Evolutionary conservation across 208 protist genomes (phyloP).

Genomic region (Trypanosoma theileri): DNA sequence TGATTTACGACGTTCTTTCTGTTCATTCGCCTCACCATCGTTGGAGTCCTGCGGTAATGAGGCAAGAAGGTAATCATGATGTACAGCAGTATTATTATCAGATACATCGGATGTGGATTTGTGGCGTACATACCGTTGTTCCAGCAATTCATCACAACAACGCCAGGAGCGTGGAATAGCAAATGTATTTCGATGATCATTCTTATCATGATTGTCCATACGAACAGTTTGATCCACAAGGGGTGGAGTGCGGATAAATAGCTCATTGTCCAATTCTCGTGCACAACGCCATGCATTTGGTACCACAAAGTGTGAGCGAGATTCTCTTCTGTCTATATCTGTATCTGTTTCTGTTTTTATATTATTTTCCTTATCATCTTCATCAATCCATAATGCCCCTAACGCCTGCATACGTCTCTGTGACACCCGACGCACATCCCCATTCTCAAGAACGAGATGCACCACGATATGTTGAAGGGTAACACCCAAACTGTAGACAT

Average conservation of each 20-base stretch:
- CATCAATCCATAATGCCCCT: slow-evolving; percentile 34
- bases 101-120: not conserved
- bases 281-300: slow-evolving; percentile 36
- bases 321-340: not conserved
- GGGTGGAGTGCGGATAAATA: slow-evolving; percentile 10
- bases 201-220: not conserved
- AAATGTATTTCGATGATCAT: slow-evolving; percentile 4
- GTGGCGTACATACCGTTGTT: slow-evolving; percentile 8
- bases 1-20: not conserved
- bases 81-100: not conserved
- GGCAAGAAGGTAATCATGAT: slow-evolving; percentile 4
- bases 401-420: slow-evolving; percentile 13
- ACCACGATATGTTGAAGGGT: slow-evolving; percentile 32
- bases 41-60: not conserved
- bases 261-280: slow-evolving; percentile 16
- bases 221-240: not conserved
- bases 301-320: slow-evolving; percentile 21
- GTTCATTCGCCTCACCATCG: not conserved
- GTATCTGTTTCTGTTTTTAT: not conserved
- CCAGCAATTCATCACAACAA: slow-evolving; percentile 24
- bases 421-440: not conserved
- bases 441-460: slow-evolving; percentile 13
- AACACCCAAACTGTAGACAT: slow-evolving; percentile 41
- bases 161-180: slow-evolving; percentile 25
- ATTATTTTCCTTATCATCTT: slow-evolving; percentile 10